These are phyloP conservation scores for Geranomyces variabilis DNA, from an alignment of 192 early-diverging fungal species.

Conservation along the genomic window DNA sequence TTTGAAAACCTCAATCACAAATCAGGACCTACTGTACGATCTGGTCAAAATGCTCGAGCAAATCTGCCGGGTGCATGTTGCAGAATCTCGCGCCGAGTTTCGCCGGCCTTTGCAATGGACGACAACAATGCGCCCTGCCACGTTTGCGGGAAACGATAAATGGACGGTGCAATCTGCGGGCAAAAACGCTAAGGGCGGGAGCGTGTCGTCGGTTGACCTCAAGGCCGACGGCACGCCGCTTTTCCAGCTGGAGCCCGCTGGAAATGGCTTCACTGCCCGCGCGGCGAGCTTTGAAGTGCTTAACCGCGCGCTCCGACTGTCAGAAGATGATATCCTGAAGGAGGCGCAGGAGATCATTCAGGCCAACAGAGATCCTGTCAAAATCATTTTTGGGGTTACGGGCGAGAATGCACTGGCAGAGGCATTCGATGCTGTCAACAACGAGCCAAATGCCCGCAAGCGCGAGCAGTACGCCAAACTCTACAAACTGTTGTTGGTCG, in stretches of 20 bases:
- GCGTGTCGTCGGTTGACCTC: constrained; percentile 36
- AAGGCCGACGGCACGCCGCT: constrained; percentile 48
- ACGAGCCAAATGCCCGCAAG: constrained; percentile 48
- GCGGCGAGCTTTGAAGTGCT: constrained; percentile 52
- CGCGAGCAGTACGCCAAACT: constrained; percentile 50
- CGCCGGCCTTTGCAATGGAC: constrained; percentile 50
- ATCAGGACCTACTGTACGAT: constrained; percentile 55
- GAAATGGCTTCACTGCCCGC: constrained; percentile 34
- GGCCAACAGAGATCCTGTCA: constrained; percentile 56
- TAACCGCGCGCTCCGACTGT: constrained; percentile 43
- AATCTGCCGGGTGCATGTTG: constrained; percentile 46
- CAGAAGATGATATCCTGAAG: constrained; percentile 49
- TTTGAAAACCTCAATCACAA: constrained; percentile 48
- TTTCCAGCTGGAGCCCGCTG: constrained; percentile 46
- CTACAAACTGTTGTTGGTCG: constrained; percentile 59
- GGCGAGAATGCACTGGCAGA: constrained; percentile 45
- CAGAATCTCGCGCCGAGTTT: constrained; percentile 55
- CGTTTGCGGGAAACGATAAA: constrained; percentile 30
- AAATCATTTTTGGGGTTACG: constrained; percentile 51
- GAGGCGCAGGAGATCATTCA: constrained; percentile 58
- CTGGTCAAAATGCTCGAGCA: constrained; percentile 50
- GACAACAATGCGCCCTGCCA: constrained; percentile 32
- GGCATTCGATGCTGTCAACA: constrained; percentile 54
- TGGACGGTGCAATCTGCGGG: constrained; percentile 9
- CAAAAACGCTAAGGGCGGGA: background rate